Conservation (phyloP, 306 rosid genomes). For the Quercus rubra region DNA sequence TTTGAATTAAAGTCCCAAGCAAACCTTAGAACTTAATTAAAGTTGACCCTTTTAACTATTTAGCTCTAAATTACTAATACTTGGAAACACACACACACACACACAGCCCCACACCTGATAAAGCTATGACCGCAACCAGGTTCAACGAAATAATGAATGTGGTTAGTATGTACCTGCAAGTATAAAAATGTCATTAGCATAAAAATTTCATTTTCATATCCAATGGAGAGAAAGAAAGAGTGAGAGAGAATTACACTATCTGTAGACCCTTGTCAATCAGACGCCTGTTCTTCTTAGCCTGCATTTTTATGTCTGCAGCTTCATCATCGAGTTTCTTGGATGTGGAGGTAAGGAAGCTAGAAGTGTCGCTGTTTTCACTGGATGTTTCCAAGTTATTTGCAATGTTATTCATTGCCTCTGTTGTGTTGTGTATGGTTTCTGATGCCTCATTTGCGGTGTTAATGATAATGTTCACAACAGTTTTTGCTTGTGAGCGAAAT, state of each 20-base stretch:
- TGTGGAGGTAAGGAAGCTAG: constrained; percentile 36
- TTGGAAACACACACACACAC: not conserved
- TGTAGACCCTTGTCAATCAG: constrained; percentile 42
- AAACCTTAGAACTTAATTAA: not conserved
- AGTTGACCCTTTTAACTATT: not conserved
- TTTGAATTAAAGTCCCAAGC: not conserved
- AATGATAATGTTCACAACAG: constrained; percentile 46
- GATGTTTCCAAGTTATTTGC: constrained; percentile 26
- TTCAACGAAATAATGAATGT: constrained; percentile 40
- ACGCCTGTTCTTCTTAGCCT: constrained; percentile 39
- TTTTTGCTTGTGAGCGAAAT: constrained; percentile 45
- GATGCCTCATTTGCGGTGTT: constrained; percentile 64
- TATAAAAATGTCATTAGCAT: not conserved
- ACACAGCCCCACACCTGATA: constrained; percentile 42
- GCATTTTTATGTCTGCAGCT: constrained; percentile 42
- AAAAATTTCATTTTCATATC: not conserved
- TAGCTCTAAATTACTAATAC: not conserved
- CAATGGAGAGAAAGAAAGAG: not conserved
- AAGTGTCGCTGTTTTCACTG: constrained; percentile 13
- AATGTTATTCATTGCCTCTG: constrained; percentile 44
- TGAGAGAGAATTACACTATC: constrained; percentile 39
- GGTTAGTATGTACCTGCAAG: constrained; percentile 58
- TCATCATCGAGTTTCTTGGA: constrained; percentile 34
- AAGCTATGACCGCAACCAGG: constrained; percentile 46
- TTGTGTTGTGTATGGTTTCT: constrained; percentile 48